phyloP scores from a whole-genome alignment of 306 rosid species.

The Begonia loranthoides region DNA sequence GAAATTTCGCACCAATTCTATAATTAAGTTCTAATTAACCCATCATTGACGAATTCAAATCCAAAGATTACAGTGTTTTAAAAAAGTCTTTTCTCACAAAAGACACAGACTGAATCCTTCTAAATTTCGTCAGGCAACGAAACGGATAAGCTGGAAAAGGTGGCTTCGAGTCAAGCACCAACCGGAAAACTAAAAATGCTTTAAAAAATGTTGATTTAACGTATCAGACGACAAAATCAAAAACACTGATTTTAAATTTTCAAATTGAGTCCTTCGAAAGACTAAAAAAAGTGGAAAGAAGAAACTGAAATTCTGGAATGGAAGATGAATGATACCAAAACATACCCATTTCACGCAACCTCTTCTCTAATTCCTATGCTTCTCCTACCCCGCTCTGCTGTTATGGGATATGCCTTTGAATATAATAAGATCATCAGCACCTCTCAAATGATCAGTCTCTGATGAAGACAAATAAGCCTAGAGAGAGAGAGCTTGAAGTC shows the following conservation, averaged over 20 bases:
- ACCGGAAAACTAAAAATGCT: constrained; percentile 28
- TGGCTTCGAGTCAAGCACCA: constrained; percentile 59
- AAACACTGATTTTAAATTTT: too few relatives aligned
- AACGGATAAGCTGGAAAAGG: constrained; percentile 70
- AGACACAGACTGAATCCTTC: constrained; percentile 41
- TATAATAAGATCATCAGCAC: neutral
- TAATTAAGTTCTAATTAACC: too few relatives aligned
- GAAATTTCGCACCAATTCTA: too few relatives aligned
- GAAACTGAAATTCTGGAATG: too few relatives aligned
- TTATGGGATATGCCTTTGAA: neutral
- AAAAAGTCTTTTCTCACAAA: constrained; percentile 19
- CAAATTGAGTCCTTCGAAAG: too few relatives aligned
- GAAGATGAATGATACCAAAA: too few relatives aligned
- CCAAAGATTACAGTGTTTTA: too few relatives aligned
- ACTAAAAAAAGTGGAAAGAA: too few relatives aligned
- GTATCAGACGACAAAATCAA: neutral
- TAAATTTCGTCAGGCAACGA: constrained; percentile 54
- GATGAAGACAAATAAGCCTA: neutral
- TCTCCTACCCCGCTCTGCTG: too few relatives aligned
- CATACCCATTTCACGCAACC: too few relatives aligned
- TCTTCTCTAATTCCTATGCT: too few relatives aligned
- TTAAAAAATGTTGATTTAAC: neutral
- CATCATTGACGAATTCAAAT: too few relatives aligned
- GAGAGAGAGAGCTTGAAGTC: neutral
- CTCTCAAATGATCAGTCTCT: neutral